Base-by-base conservation (phyloP, 2,329 filamentous ascomycete species). In the Apiospora rasikravindrae region DNA sequence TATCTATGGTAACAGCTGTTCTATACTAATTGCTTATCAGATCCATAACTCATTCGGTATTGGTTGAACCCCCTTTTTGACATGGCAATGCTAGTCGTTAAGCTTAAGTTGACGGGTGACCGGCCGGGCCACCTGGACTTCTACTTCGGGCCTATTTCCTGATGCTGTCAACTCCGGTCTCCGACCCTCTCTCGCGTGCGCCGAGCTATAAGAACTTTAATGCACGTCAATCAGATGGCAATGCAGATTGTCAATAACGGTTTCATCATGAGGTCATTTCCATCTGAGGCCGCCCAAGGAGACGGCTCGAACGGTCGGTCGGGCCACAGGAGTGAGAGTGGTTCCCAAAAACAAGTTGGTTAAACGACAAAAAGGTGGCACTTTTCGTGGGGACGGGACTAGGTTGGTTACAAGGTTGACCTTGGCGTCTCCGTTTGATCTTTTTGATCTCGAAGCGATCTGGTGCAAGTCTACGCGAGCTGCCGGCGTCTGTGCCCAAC, bases 361-460 rank as follows among this genome's bases (percentile, higher is more conserved):
- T 64, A 40, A 64, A 64, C 57, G 57, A 24, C 57, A 10, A 64
- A 37, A 37, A n/a, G 33, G 57, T 64, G 57, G 33, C 57, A 64
- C 33, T 64, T 64, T 64, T 64, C 19, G 8, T 64, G 57, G 57
- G 29, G 19, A 64, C 10, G 16, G 19, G 33, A n/a, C 29, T 24
- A 64, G 29, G 29, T 4, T 5, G 57, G 22, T 64, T n/a, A 29
- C 57, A 64, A n/a, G 57, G 57, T 64, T 64, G 57, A 8, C 33
- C 57, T 64, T 64, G 57, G 33, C 57, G 33, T 64, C 57, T 24
- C 57, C 57, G 57, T 64, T 64, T 64, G 57, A 40, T 64, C 57
- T 37, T 37, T 37, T 37, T 37, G 5, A 37, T 37, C 33, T 37
- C 33, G 33, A 33, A n/a, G 33, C 29, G 29, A 64, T 64, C 57